Base-by-base conservation (phyloP, 768 basidiomycete genomes). In the Rhodosporidiobolus sp. region DNA sequence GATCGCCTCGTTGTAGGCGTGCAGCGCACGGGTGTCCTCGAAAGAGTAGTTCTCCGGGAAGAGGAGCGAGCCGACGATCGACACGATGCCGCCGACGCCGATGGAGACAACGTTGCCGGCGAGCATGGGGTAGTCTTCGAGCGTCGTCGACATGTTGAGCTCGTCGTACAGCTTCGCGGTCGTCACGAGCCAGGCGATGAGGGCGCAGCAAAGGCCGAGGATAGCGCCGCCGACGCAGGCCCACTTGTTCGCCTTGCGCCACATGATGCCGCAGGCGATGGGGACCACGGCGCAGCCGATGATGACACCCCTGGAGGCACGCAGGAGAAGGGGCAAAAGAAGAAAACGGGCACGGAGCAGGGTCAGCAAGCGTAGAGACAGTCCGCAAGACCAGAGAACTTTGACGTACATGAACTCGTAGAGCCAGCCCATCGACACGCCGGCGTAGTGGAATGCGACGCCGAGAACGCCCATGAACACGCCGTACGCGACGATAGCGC, bases 21-120 rank as follows among this genome's bases (percentile, higher is more conserved):
- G 93, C 80, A 96, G 90, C 0, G 86, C 85, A 20, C 93, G 87
- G 0, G 92, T 94, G 20, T 85, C 81, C 46, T 86, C 86, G 82
- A 91, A 97, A 81, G 92, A 86, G 77, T 88, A 96, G 79, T 91
- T 80, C 50, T 89, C 92, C 0, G 92, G 91, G 85, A 86, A 88
- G 32, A 93, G 83, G 57, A 87, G 79, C 0, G 92, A 91, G 48
- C 85, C 81, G 6, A 81, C 83, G 32, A 87, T 84, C 4, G 92
- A 85, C 73, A 96, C 83, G 65, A 96, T 88, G 7, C 86, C 91
- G 14, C 28, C 28, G 28, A 61, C 4, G 48, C 60, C 45, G 60
- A 61, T 7, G 9, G 91, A 88, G 3, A 88, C 88, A n/a, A 95
- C 82, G 81, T 94, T 94, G 4, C 94, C 94, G 0, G 91, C 88